Evolutionary conservation across 495 filamentous ascomycete species (phyloP).

Genomic region (Penicillium maclennaniae): DNA sequence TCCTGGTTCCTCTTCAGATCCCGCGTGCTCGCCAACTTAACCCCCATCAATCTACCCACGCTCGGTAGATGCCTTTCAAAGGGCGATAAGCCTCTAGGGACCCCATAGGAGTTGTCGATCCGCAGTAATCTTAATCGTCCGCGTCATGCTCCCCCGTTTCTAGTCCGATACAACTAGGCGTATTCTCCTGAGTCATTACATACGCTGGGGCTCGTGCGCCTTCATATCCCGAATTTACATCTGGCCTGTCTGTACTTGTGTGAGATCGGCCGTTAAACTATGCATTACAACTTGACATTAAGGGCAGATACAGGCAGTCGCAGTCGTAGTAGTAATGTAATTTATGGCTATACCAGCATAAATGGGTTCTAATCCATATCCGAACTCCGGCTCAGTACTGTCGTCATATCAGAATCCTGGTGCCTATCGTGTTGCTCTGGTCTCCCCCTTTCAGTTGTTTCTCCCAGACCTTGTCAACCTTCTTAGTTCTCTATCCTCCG

Average conservation of each 20-base stretch:
- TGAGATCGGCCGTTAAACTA: background rate
- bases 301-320: background rate
- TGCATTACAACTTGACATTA: background rate
- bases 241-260: background rate
- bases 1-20: background rate
- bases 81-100: conserved; percentile 8
- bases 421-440: background rate
- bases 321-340: background rate
- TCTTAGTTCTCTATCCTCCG: background rate
- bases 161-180: background rate
- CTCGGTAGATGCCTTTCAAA: background rate
- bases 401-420: background rate
- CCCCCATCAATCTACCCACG: background rate
- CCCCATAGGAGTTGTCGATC: conserved; percentile 10
- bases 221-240: background rate
- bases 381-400: background rate
- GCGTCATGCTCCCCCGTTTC: conserved; percentile 13
- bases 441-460: background rate
- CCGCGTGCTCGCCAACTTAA: background rate
- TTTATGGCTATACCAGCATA: background rate
- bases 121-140: conserved; percentile 21
- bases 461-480: background rate
- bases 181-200: background rate
- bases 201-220: background rate
- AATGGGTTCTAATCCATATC: background rate